Percentiles rank a stretch among this genome's conserved stretches.
Evolutionary conservation across 1,284 basidiomycete genomes (phyloP).

Genomic region (Cutaneotrichosporon cutaneum): DNA sequence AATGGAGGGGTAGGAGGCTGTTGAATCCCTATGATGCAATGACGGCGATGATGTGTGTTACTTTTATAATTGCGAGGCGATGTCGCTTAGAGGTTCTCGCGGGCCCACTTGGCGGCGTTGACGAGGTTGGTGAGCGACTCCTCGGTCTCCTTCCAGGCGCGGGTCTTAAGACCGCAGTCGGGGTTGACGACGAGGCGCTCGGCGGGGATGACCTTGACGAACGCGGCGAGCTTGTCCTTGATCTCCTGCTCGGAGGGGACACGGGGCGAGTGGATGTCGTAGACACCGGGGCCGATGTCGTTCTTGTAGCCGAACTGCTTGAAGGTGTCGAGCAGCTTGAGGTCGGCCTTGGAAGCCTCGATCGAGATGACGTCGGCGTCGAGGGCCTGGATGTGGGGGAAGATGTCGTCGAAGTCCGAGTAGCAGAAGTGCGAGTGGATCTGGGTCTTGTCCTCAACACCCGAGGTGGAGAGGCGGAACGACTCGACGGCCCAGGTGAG

Average conservation of each 20-base stretch:
- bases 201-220: constrained; percentile 74
- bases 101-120: constrained; percentile 84
- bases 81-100: constrained; percentile 65
- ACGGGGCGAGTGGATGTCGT: constrained; percentile 99
- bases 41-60: constrained; percentile 1
- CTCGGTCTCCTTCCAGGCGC: constrained; percentile 95
- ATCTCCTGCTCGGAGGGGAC: constrained; percentile 93
- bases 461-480: constrained; percentile 93
- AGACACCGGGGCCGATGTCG: constrained; percentile 97
- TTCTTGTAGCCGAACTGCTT: constrained; percentile 94
- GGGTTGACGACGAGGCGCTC: constrained; percentile 88
- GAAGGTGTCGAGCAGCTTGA: constrained; percentile 96
- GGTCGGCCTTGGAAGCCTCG: constrained; percentile 95
- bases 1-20: constrained; percentile 22
- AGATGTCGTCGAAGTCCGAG: constrained; percentile 87
- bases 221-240: constrained; percentile 83
- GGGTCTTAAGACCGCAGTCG: constrained; percentile 77
- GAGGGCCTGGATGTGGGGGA: constrained; percentile 93
- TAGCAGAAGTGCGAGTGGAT: constrained; percentile 90
- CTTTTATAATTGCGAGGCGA: constrained; percentile 12
- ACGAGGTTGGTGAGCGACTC: constrained; percentile 81
- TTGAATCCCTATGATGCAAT: constrained; percentile 26
- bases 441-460: constrained; percentile 86
- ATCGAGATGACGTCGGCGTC: constrained; percentile 99
- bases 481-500: constrained; percentile 96